Evolutionary conservation across 176 grass and related monocot genomes (phyloP).

Genomic region (Dendrocalamus sinicus): DNA sequence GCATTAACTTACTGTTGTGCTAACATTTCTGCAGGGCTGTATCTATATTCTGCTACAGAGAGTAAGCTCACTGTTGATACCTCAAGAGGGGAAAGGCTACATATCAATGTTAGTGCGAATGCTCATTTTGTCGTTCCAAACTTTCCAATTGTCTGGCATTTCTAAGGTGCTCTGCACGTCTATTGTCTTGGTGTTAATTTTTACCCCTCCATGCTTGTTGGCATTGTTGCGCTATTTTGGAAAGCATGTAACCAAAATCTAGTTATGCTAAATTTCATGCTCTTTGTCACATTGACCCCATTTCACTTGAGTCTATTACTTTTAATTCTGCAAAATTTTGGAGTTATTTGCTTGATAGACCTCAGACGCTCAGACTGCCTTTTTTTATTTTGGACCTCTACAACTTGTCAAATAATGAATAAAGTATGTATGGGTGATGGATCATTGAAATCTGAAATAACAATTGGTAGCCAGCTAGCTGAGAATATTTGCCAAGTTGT

Average conservation of each 20-base stretch:
- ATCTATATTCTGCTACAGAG: conserved; percentile 86
- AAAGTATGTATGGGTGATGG: conserved; percentile 5
- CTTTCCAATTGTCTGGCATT: conserved; percentile 18
- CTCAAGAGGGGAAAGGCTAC: conserved; percentile 94
- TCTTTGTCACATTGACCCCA: conserved; percentile 34
- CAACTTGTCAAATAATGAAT: conserved; percentile 27
- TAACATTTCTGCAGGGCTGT: conserved; percentile 73
- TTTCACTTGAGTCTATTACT: neutral
- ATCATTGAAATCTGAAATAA: conserved; percentile 5
- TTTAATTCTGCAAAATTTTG: conserved; percentile 22
- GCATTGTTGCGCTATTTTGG: neutral
- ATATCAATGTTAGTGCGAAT: conserved; percentile 83
- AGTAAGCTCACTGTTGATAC: conserved; percentile 97
- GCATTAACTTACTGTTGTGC: conserved; percentile 5
- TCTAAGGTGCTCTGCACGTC: neutral
- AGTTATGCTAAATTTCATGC: conserved; percentile 11
- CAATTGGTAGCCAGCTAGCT: conserved; percentile 9
- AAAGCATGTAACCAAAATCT: conserved; percentile 6
- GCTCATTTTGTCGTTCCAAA: conserved; percentile 4
- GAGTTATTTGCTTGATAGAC: conserved; percentile 15
- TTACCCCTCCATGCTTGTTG: conserved; percentile 22
- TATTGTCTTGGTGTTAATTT: conserved; percentile 8
- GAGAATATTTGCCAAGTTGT: conserved; percentile 23
- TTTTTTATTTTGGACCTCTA: neutral
- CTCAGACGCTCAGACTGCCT: neutral